Evolutionary conservation across 148 eudicot species (phyloP).

Genomic region (Rhododendron ovatum): DNA sequence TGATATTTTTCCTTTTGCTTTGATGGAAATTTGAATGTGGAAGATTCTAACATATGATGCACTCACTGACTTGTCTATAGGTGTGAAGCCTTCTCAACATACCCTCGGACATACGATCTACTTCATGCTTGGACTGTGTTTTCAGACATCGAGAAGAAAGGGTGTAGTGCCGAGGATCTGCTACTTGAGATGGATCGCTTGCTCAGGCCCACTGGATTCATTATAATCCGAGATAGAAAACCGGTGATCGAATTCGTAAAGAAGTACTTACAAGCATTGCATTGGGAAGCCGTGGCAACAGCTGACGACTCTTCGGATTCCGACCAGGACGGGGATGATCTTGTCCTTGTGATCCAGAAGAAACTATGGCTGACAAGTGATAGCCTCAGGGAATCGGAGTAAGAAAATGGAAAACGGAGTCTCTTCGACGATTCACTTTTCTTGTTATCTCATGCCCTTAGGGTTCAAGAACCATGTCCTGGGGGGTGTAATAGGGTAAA

Average conservation of each 20-base stretch:
- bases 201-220: slow-evolving; percentile 87
- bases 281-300: slow-evolving; percentile 80
- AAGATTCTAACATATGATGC: not conserved
- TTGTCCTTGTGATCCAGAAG: slow-evolving; percentile 69
- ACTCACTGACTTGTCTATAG: slow-evolving; percentile 24
- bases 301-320: slow-evolving; percentile 51
- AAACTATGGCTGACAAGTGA: slow-evolving; percentile 74
- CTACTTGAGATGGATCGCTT: slow-evolving; percentile 90
- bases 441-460: slow-evolving; percentile 13
- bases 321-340: slow-evolving; percentile 63
- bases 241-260: slow-evolving; percentile 63
- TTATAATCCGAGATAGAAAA: slow-evolving; percentile 73
- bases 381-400: slow-evolving; percentile 60
- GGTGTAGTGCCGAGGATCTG: slow-evolving; percentile 89
- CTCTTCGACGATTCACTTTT: not conserved
- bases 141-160: slow-evolving; percentile 78
- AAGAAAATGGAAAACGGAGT: slow-evolving; percentile 7
- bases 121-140: slow-evolving; percentile 94
- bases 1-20: not conserved
- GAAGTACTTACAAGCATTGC: slow-evolving; percentile 73
- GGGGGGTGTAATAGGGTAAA: slow-evolving; percentile 13
- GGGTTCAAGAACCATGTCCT: slow-evolving; percentile 17
- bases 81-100: slow-evolving; percentile 98
- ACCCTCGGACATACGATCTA: slow-evolving; percentile 95
- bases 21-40: not conserved